Base-by-base conservation (phyloP, 2,329 filamentous ascomycete species). In the Calonectria naviculata region DNA sequence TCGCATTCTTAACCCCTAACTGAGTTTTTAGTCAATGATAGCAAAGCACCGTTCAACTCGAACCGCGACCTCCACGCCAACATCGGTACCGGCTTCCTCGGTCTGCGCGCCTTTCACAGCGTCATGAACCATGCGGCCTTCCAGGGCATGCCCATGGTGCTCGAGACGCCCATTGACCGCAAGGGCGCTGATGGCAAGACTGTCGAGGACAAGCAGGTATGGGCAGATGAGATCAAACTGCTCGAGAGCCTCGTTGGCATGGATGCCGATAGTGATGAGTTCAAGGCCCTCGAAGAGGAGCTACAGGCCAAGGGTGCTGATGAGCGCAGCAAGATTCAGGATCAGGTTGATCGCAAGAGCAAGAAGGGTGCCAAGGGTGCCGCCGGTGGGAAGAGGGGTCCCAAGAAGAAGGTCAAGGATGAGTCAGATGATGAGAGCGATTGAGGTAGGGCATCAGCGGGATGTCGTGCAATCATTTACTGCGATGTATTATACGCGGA, bases 181-280 rank as follows among this genome's bases (percentile, higher is more conserved):
- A 90, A 90, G 54, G 91, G 89, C 21, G 84, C 87, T 58, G 87
- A 92, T 74, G 93, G 93, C 49, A 92, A 92, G 81, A 87, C 88
- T 31, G 82, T 92, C 42, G 93, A 97, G 79, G 95, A 98, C 82
- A 94, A 92, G 82, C 87, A 90, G 65, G 89, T 98, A 19, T 98
- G 96, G 95, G 95, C 95, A 1, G 89, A 92, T 54, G 97, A 99
- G 85, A 98, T 99, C 84, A 98, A 98, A 85, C 86, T 98, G 74
- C 88, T 99, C 6, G 97, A 99, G 84, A 91, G 91, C 54, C 86
- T 99, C 62, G 93, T 98, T 46, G 96, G 92, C 9, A 94, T 95
- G 90, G 93, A 98, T 80, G 81, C 90, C 0, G 93, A 95, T 41
- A 87, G 90, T n/a, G 87, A 92, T 10, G 92, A 94, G 77, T 98